Percentiles rank a stretch among this genome's conserved stretches.
Evolutionary conservation across 805 yeast species (phyloP).

Genomic region (Metschnikowia borealis): DNA sequence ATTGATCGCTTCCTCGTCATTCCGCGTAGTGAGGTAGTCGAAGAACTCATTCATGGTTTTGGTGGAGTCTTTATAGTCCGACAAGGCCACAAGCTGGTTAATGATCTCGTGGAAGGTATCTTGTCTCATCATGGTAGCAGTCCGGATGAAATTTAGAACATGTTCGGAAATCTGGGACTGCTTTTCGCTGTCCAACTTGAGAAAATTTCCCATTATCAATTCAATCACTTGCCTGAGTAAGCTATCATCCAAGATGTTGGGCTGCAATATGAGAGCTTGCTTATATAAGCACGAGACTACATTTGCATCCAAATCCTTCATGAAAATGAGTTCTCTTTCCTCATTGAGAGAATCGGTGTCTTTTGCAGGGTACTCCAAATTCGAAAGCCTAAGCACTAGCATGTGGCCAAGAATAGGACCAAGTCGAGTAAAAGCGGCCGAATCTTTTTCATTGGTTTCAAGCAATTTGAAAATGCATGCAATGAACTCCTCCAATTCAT

Average conservation of each 20-base stretch:
- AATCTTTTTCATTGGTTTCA: conserved; percentile 21
- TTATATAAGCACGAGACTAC: conserved; percentile 31
- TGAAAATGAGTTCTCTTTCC: conserved; percentile 12
- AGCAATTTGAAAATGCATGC: conserved; percentile 29
- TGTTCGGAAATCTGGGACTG: conserved; percentile 23
- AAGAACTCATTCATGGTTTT: conserved; percentile 27
- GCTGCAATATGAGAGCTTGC: conserved; percentile 29
- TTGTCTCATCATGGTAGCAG: conserved; percentile 31
- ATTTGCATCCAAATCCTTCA: conserved; percentile 16
- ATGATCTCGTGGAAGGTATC: conserved; percentile 21
- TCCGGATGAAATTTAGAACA: conserved; percentile 33
- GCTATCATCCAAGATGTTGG: conserved; percentile 30
- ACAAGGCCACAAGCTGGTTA: conserved; percentile 14
- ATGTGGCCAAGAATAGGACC: conserved; percentile 23
- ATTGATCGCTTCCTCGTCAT: conserved; percentile 35
- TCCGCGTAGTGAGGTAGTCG: conserved; percentile 25
- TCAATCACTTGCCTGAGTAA: conserved; percentile 31
- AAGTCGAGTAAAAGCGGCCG: background rate
- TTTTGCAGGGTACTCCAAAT: conserved; percentile 13
- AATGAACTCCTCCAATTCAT: conserved; percentile 24
- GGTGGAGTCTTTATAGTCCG: conserved; percentile 15
- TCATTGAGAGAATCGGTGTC: conserved; percentile 12
- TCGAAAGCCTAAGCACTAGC: conserved; percentile 25
- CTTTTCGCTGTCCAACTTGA: conserved; percentile 15
- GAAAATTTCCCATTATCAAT: conserved; percentile 28